Base-by-base conservation (phyloP, 371 early-diverging fungal species). In the Mucor saturninus region DNA sequence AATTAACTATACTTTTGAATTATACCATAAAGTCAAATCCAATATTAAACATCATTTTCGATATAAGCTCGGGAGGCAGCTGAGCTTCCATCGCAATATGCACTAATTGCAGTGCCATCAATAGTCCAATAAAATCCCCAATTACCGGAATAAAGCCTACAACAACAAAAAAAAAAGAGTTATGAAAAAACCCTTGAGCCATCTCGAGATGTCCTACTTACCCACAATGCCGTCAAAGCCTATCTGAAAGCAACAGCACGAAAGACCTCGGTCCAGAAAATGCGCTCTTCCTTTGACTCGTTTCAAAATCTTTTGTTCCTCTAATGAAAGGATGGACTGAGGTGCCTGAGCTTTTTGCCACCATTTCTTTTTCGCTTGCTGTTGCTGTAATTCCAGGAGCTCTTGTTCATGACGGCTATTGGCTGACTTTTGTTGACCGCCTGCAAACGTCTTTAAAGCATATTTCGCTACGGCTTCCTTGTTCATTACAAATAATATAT, bases 181-280 rank as follows among this genome's bases (percentile, higher is more conserved):
- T 42, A 26, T 58, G 42, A 31, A 28, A 31, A 50, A 29, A 46
- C 39, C 45, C 53, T 14, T 40, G 38, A 58, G 40, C 15, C 15
- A 30, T 53, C 51, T 39, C 15, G 31, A 42, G 7, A 10, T 42
- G 9, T 32, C 3, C 14, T 35, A 11, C 29, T 39, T 72, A 78
- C 84, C 84, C 29, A 84, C 45, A 10, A 84, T 35, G 21, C 74
- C 74, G 62, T 85, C 85, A n/a, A 85, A 60, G 0, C 85, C 83
- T 21, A 85, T 55, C n/a, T 60, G 70, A 45, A 65, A 73, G 53
- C 85, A 76, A 40, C 85, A 81, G 48, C 77, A 79, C 11, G 69
- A 56, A 37, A 73, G 59, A 2, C 79, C 83, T 56, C 62, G 58
- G 56, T 81, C 83, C 4, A 79, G 66, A 55, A 71, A 68, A 54